Evolutionary conservation across 192 early-diverging fungal genomes (phyloP).

Genomic region (Coemansia reversa): DNA sequence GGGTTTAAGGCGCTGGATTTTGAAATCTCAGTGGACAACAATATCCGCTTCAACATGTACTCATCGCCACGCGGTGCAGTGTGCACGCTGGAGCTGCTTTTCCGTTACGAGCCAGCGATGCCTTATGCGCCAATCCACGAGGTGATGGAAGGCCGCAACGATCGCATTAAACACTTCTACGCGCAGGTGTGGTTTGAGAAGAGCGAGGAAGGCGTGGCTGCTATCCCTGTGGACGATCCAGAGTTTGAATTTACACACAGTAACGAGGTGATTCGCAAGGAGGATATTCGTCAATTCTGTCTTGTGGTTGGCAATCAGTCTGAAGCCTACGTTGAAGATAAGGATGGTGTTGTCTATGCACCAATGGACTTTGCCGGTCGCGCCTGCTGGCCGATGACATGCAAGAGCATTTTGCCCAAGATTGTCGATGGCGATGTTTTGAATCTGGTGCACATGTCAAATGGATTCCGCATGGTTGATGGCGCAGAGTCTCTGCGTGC

Average conservation of each 20-base stretch:
- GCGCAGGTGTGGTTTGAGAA: slow-evolving; percentile 57
- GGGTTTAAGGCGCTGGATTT: slow-evolving; percentile 31
- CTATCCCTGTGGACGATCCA: slow-evolving; percentile 61
- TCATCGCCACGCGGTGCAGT: slow-evolving; percentile 51
- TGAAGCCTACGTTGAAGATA: slow-evolving; percentile 80
- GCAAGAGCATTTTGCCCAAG: slow-evolving; percentile 89
- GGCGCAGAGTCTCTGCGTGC: slow-evolving; percentile 68
- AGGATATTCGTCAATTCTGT: slow-evolving; percentile 84
- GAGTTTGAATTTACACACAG: slow-evolving; percentile 69
- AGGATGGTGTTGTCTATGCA: slow-evolving; percentile 88
- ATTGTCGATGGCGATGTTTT: slow-evolving; percentile 93
- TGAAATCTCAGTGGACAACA: slow-evolving; percentile 45
- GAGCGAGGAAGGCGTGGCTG: slow-evolving; percentile 54
- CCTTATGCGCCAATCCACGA: slow-evolving; percentile 81
- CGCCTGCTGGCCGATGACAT: slow-evolving; percentile 79
- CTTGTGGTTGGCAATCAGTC: slow-evolving; percentile 65
- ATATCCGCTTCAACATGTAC: slow-evolving; percentile 63
- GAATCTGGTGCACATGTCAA: slow-evolving; percentile 88
- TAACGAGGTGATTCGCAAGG: slow-evolving; percentile 76
- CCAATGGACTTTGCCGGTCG: slow-evolving; percentile 62
- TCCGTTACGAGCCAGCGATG: slow-evolving; percentile 75
- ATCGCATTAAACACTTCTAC: slow-evolving; percentile 75
- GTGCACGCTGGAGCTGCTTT: slow-evolving; percentile 77
- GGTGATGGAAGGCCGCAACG: slow-evolving; percentile 55
- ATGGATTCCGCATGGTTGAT: slow-evolving; percentile 86